phyloP scores from a whole-genome alignment of 164 flowering plant genomes.

The Kalanchoe fedtschenkoi region DNA sequence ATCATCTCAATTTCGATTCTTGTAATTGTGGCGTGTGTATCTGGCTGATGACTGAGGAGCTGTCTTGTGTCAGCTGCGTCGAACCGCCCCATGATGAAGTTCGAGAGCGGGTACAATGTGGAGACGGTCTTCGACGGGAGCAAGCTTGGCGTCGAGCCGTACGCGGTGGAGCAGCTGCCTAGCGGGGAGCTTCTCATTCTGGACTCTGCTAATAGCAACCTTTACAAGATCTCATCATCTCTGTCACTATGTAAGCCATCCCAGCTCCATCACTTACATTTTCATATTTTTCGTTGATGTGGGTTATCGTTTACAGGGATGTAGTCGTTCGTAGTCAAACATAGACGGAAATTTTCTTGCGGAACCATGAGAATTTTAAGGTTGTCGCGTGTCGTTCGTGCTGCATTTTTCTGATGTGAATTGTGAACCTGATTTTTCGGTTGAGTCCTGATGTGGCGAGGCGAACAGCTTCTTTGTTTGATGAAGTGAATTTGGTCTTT shows the following conservation, averaged over 20 bases:
- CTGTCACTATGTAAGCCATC: constrained; percentile 65
- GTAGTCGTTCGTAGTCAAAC: no score
- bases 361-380: no score
- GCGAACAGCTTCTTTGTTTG: no score
- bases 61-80: constrained; percentile 41
- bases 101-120: constrained; percentile 82
- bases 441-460: no score
- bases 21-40: constrained; percentile 7
- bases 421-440: no score
- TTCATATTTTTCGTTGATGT: no score
- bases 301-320: no score
- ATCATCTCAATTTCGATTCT: no score
- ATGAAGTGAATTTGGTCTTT: no score
- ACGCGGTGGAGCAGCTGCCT: constrained; percentile 58
- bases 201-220: constrained; percentile 81
- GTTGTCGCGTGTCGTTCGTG: no score
- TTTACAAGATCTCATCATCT: constrained; percentile 69
- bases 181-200: constrained; percentile 80
- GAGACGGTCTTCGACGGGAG: constrained; percentile 98
- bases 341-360: no score
- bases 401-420: no score
- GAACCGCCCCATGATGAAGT: constrained; percentile 78
- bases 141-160: constrained; percentile 92
- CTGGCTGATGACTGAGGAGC: constrained; percentile 9
- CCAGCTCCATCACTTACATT: neutral